Evolutionary conservation across 495 filamentous ascomycete genomes (phyloP).

Genomic region (Cercophora scortea): DNA sequence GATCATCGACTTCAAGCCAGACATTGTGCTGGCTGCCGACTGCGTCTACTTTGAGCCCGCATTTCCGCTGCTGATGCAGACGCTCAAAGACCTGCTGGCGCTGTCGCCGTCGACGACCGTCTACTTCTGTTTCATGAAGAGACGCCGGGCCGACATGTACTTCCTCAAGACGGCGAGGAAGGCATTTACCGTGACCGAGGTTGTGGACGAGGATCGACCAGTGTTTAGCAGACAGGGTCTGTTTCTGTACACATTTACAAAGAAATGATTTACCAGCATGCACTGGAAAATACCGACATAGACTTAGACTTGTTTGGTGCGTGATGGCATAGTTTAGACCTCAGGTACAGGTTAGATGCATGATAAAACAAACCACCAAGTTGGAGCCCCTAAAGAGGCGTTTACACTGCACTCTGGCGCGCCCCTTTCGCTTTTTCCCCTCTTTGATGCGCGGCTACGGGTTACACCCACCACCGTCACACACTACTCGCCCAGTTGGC

Average conservation of each 20-base stretch:
- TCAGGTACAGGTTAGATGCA: too few species aligned
- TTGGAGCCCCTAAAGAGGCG: too few species aligned
- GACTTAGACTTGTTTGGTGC: background rate
- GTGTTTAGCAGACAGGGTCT: slow-evolving; percentile 54
- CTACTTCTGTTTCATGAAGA: slow-evolving; percentile 93
- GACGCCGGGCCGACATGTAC: slow-evolving; percentile 66
- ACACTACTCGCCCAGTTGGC: too few species aligned
- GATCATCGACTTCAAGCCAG: slow-evolving; percentile 45
- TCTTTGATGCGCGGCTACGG: too few species aligned
- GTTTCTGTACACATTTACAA: slow-evolving; percentile 54
- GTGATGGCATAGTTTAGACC: too few species aligned
- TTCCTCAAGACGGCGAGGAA: slow-evolving; percentile 64
- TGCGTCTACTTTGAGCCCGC: slow-evolving; percentile 97
- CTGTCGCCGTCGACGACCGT: slow-evolving; percentile 52
- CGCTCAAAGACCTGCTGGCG: slow-evolving; percentile 56
- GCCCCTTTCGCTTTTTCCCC: too few species aligned
- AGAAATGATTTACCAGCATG: slow-evolving; percentile 19
- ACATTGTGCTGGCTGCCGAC: slow-evolving; percentile 85
- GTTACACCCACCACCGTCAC: too few species aligned
- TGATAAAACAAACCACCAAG: too few species aligned
- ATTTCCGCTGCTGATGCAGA: slow-evolving; percentile 77
- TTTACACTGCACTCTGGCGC: too few species aligned
- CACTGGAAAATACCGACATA: background rate
- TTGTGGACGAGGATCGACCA: slow-evolving; percentile 53
- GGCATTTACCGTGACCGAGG: slow-evolving; percentile 53